Base-by-base conservation (phyloP, 768 basidiomycete genomes). In the Pulveroboletus frians region DNA sequence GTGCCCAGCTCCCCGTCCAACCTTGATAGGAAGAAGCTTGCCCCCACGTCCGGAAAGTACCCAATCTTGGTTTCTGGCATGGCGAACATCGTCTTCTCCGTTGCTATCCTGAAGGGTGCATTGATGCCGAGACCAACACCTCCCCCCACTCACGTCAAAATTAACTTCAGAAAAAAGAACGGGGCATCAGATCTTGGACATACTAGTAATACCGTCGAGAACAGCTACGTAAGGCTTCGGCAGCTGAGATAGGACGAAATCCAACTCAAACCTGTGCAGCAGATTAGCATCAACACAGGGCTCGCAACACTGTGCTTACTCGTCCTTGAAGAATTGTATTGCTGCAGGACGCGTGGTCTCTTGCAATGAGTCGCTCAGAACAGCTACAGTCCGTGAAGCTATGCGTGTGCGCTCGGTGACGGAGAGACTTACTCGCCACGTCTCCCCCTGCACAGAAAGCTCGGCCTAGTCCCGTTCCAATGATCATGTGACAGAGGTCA, bases 11-110 rank as follows among this genome's bases (percentile, higher is more conserved):
- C 76, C 10, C 96, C 96, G 62, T 99, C 96, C 52, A 97, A 70
- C 55, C 85, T 80, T 32, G 92, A 84, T 43, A 99, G 73, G 73
- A 92, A 94, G 71, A 81, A 89, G 59, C 81, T 92, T 26, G 85
- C 87, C 17, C 96, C 96, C 21, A 99, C 94, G 68, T 99, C 95
- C 26, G 95, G 94, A 55, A 72, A 82, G 63, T 89, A 92, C 38
- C 87, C 88, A 59, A 93, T 92, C 60, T 87, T 88, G 11, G 89
- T 92, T 72, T 99, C 96, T 14, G 96, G 96, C 96, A 98, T 98
- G 6, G 92, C 86, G 65, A 97, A 89, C 1, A 78, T 50, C 0
- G 94, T 96, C 23, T 87, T 88, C 66, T 95, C 92, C 3, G 95
- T 98, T 4, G 94, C 94, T 48, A 99, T 79, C 52, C 96, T 80